Evolutionary conservation across 208 protist species (phyloP), one percentile per base, ranked within the genome.

Genomic region (Strigomonas galati): DNA sequence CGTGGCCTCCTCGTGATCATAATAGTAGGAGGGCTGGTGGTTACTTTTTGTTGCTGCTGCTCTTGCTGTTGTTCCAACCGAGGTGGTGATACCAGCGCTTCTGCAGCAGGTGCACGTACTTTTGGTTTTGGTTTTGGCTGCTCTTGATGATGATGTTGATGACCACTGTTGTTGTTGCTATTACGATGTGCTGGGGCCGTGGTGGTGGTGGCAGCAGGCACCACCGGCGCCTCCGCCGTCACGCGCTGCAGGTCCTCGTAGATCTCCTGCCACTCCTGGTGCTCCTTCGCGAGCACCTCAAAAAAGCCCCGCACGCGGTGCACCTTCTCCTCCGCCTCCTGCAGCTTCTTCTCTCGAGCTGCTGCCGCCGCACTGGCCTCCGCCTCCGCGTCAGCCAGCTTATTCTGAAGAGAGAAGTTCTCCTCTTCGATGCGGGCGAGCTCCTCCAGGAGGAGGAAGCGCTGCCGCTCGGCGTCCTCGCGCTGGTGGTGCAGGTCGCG

Each of bases 211-310:
- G n/a, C n/a, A n/a, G n/a, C n/a, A n/a, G n/a, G n/a, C n/a, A n/a
- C n/a, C n/a, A n/a, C n/a, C n/a, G n/a, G n/a, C n/a, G n/a, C n/a
- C 14, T 10, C 55, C 23, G 57, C 21, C 66, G 69, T 40, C 17
- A 77, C 53, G n/a, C 44, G 59, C 56, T 81, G 46, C 65, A 91
- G 74, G 19, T 86, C 75, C 23, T 78, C 26, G 24, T 72, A 62
- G 44, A 89, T 81, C 32, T 62, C 65, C 31, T 70, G 21, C 86
- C 86, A 92, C 51, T 90, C 83, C 15, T 69, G 59, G 27, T 78
- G 78, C 62, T 92, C 86, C 15, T 62, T 72, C 61, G 77, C 26
- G 58, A 92, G 71, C 9, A 77, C 57, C 27, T 64, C 53, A 30
- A 72, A 62, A 24, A 73, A 90, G 52, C 51, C 48, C 65, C 68